Conservation (phyloP, 2,329 filamentous ascomycete species). For the Fragosphaeria purpurea region DNA sequence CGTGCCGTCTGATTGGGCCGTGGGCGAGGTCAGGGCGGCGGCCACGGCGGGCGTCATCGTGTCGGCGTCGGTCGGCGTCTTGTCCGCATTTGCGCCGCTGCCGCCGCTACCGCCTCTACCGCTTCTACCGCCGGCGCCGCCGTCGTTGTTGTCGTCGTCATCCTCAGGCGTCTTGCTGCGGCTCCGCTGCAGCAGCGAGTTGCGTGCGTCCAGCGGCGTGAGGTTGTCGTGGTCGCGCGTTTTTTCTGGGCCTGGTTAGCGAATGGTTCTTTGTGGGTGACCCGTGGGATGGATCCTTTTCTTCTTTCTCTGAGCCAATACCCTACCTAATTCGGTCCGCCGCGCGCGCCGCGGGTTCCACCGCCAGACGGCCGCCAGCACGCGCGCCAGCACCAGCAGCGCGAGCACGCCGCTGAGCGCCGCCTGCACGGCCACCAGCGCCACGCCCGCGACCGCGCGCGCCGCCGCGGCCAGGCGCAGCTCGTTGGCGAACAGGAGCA, state of each 20-base stretch:
- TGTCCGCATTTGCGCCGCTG: too few relatives aligned
- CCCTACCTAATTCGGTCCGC: slow-evolving; percentile 83
- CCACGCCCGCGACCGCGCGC: slow-evolving; percentile 88
- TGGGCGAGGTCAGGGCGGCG: neutral
- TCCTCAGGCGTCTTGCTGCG: slow-evolving; percentile 24
- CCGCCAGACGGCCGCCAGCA: slow-evolving; percentile 69
- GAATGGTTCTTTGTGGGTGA: too few relatives aligned
- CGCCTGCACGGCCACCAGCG: slow-evolving; percentile 84
- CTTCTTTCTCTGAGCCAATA: too few relatives aligned
- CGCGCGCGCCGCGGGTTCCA: slow-evolving; percentile 84
- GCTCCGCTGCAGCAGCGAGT: slow-evolving; percentile 65
- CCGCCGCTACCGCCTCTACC: too few relatives aligned
- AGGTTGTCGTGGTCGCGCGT: slow-evolving; percentile 69
- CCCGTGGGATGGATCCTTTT: too few relatives aligned
- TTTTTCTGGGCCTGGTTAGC: slow-evolving; percentile 52
- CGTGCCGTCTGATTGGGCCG: too few relatives aligned
- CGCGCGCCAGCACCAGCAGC: slow-evolving; percentile 82
- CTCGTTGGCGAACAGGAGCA: slow-evolving; percentile 89
- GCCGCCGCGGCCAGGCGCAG: slow-evolving; percentile 84
- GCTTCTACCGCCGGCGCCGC: neutral
- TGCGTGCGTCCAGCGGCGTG: slow-evolving; percentile 77
- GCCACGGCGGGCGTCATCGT: neutral
- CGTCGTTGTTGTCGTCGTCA: neutral
- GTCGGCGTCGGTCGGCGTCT: too few relatives aligned
- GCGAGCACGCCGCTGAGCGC: slow-evolving; percentile 72